Conservation (phyloP, 805 yeast genomes). For the Suhomyces kilbournensis region DNA sequence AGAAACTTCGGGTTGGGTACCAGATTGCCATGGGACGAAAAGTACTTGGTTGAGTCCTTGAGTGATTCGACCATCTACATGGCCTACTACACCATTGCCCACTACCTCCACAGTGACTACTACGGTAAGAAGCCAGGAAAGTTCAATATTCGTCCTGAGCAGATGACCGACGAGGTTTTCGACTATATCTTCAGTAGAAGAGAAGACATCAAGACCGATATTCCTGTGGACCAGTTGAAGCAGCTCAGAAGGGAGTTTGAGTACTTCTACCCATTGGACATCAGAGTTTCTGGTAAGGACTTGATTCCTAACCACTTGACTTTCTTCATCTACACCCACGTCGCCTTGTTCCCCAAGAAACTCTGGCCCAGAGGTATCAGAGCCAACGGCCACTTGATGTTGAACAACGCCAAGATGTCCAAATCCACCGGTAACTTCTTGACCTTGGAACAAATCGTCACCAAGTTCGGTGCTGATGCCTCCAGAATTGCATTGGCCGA, state of each 20-base stretch:
- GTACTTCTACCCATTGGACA: slow-evolving; percentile 93
- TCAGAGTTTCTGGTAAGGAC: slow-evolving; percentile 92
- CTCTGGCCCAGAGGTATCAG: slow-evolving; percentile 95
- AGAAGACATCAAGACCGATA: slow-evolving; percentile 54
- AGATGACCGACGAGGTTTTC: slow-evolving; percentile 90
- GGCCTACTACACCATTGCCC: slow-evolving; percentile 88
- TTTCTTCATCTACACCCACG: slow-evolving; percentile 89
- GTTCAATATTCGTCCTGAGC: slow-evolving; percentile 71
- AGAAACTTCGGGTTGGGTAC: slow-evolving; percentile 97
- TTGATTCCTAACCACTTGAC: slow-evolving; percentile 96
- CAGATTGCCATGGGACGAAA: slow-evolving; percentile 93
- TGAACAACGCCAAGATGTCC: slow-evolving; percentile 97
- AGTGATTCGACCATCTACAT: slow-evolving; percentile 96
- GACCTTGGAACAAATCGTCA: slow-evolving; percentile 80
- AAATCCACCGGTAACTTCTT: slow-evolving; percentile 96
- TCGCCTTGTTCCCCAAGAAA: slow-evolving; percentile 85
- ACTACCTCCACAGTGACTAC: slow-evolving; percentile 80
- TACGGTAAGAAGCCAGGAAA: slow-evolving; percentile 77
- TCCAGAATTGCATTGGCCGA: slow-evolving; percentile 96
- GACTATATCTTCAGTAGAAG: slow-evolving; percentile 81
- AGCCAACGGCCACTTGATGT: slow-evolving; percentile 90
- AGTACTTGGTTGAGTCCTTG: slow-evolving; percentile 87
- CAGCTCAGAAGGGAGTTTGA: slow-evolving; percentile 89
- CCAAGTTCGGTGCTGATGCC: slow-evolving; percentile 96
- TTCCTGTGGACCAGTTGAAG: slow-evolving; percentile 65